These are phyloP conservation scores for Neofusicoccum kwambonambiense DNA, from an alignment of 2,329 filamentous ascomycete genomes.

Conservation along the genomic window DNA sequence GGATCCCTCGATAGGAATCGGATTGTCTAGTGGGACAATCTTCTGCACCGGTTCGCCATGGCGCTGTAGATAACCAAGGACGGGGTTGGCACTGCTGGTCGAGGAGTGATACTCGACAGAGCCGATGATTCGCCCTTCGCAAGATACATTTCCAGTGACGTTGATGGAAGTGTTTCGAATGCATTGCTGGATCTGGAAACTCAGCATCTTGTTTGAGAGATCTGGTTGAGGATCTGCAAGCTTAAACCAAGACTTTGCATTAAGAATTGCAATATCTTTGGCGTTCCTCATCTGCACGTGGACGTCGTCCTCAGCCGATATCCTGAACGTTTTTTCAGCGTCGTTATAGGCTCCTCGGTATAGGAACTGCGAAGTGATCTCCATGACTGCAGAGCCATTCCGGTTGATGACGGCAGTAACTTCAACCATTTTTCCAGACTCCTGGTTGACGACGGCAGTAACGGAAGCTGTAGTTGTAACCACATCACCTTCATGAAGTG, in stretches of 20 bases:
- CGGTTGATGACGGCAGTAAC: constrained; percentile 22
- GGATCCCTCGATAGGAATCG: constrained; percentile 21
- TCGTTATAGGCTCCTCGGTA: constrained; percentile 22
- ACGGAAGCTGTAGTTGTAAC: constrained; percentile 19
- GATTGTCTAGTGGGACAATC: constrained; percentile 19
- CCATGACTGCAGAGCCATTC: constrained; percentile 21
- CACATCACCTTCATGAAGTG: constrained; percentile 21
- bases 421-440: constrained; percentile 23
- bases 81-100: constrained; percentile 24
- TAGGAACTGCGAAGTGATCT: constrained; percentile 24
- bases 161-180: not conserved
- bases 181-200: constrained; percentile 20
- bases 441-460: constrained; percentile 19
- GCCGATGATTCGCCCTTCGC: not conserved
- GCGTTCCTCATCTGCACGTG: not conserved
- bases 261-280: not conserved
- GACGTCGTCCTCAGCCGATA: not conserved
- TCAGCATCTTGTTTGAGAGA: constrained; percentile 19
- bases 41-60: constrained; percentile 22
- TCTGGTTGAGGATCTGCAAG: not conserved
- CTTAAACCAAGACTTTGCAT: not conserved
- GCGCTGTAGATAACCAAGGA: constrained; percentile 27
- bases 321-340: not conserved
- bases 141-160: not conserved
- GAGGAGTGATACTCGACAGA: not conserved